These are phyloP conservation scores for Stentor coeruleus DNA, from an alignment of 73 alveolate species.

Conservation along the genomic window DNA sequence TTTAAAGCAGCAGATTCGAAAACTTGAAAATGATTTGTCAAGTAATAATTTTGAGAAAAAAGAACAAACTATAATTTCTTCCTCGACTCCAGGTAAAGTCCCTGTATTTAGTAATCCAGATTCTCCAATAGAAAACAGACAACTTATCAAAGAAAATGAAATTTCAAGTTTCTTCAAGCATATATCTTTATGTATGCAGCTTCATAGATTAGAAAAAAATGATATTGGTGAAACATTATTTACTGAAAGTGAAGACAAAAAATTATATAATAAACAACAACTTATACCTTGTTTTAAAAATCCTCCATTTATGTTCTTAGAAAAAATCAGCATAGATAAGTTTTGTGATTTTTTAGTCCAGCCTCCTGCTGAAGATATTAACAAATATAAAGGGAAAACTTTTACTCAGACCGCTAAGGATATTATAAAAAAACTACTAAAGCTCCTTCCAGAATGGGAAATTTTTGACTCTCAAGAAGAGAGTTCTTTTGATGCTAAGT, in stretches of 20 bases:
- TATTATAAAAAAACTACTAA: not conserved
- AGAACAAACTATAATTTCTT: not conserved
- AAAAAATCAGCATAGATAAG: not conserved
- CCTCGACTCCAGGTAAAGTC: too few species aligned
- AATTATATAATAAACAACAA: not conserved
- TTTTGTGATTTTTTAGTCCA: not conserved
- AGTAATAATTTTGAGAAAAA: not conserved
- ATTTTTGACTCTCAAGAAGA: constrained; percentile 10
- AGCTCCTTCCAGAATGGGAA: not conserved
- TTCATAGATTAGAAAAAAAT: not conserved
- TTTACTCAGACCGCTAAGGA: not conserved
- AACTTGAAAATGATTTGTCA: not conserved
- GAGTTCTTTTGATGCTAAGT: not conserved
- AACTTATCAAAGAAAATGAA: not conserved
- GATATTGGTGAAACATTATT: not conserved
- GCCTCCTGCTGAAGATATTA: not conserved
- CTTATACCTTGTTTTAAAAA: not conserved
- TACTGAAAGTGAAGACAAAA: not conserved
- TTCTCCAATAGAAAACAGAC: too few species aligned
- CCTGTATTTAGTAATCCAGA: not conserved
- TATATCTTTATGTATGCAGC: not conserved
- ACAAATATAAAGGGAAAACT: not conserved
- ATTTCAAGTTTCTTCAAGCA: not conserved
- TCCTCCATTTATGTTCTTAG: not conserved
- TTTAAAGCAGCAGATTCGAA: too few species aligned